phyloP scores from a whole-genome alignment of 331 rosid genomes.

The Rosa hybrid region DNA sequence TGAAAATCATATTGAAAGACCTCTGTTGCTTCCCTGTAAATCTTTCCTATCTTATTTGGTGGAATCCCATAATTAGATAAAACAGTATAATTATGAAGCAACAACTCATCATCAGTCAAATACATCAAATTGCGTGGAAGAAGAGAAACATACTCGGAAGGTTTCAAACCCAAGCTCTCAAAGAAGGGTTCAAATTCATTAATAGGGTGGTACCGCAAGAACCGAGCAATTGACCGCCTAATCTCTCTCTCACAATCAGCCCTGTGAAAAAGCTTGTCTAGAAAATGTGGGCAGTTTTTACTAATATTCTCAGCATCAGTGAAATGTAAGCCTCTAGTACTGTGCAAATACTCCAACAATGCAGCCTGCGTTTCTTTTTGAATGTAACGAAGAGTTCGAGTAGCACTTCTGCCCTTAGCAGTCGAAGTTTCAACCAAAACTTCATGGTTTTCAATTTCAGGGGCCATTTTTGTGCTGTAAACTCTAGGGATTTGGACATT shows the following conservation, averaged over 20 bases:
- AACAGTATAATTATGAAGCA: slow-evolving; percentile 55
- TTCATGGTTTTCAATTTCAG: slow-evolving; percentile 14
- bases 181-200: slow-evolving; percentile 90
- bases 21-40: slow-evolving; percentile 49
- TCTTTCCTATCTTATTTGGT: slow-evolving; percentile 51
- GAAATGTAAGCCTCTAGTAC: slow-evolving; percentile 65
- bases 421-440: background rate
- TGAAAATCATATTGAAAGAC: slow-evolving; percentile 46
- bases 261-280: slow-evolving; percentile 44
- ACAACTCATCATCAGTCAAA: slow-evolving; percentile 52
- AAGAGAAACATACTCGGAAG: slow-evolving; percentile 54
- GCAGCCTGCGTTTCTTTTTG: slow-evolving; percentile 63
- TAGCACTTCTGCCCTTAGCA: slow-evolving; percentile 14
- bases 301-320: slow-evolving; percentile 78
- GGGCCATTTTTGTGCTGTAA: slow-evolving; percentile 28
- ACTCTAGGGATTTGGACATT: slow-evolving; percentile 44
- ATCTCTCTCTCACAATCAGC: slow-evolving; percentile 29
- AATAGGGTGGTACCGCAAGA: slow-evolving; percentile 73
- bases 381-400: slow-evolving; percentile 11
- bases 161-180: slow-evolving; percentile 75
- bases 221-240: slow-evolving; percentile 45
- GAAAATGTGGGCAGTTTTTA: slow-evolving; percentile 65
- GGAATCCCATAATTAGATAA: slow-evolving; percentile 67
- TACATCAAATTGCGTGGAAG: slow-evolving; percentile 65
- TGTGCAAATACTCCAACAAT: slow-evolving; percentile 70